phyloP scores from a whole-genome alignment of 2,329 filamentous ascomycete species.

The Neofusicoccum parvum region DNA sequence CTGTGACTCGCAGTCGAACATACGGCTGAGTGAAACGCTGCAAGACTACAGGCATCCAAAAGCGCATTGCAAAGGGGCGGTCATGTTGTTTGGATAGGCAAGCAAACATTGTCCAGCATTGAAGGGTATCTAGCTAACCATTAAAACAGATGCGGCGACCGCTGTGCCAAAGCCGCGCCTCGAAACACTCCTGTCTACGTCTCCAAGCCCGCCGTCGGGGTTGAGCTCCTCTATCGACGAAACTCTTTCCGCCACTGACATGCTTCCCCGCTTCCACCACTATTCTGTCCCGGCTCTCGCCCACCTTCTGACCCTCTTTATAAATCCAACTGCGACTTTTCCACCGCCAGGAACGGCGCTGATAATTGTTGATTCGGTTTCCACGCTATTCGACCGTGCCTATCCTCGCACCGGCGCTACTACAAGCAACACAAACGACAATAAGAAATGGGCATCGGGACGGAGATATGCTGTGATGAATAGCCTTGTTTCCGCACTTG shows the following conservation, averaged over 20 bases:
- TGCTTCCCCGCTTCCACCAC: conserved; percentile 63
- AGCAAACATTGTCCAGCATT: conserved; percentile 34
- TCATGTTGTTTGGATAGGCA: conserved; percentile 81
- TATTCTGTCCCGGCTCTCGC: conserved; percentile 61
- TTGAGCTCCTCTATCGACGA: conserved; percentile 13
- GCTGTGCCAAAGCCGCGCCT: conserved; percentile 53
- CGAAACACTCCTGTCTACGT: conserved; percentile 45
- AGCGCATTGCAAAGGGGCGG: conserved; percentile 63
- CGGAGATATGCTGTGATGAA: conserved; percentile 65
- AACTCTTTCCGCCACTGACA: conserved; percentile 28
- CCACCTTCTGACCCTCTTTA: conserved; percentile 71
- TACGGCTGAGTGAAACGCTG: neutral
- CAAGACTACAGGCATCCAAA: conserved; percentile 69
- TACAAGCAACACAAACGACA: conserved; percentile 47
- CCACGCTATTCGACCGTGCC: conserved; percentile 73
- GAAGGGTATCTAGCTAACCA: neutral
- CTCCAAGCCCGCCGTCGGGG: conserved; percentile 4
- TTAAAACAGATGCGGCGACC: conserved; percentile 49
- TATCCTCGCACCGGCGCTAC: conserved; percentile 63
- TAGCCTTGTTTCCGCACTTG: conserved; percentile 61
- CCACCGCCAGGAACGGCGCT: conserved; percentile 66
- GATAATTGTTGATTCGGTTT: conserved; percentile 77
- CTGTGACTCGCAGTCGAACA: neutral
- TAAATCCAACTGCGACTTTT: conserved; percentile 65
- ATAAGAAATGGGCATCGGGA: conserved; percentile 50